phyloP scores from a whole-genome alignment of 257 asterid genomes.

The Salvia miltiorrhiza region DNA sequence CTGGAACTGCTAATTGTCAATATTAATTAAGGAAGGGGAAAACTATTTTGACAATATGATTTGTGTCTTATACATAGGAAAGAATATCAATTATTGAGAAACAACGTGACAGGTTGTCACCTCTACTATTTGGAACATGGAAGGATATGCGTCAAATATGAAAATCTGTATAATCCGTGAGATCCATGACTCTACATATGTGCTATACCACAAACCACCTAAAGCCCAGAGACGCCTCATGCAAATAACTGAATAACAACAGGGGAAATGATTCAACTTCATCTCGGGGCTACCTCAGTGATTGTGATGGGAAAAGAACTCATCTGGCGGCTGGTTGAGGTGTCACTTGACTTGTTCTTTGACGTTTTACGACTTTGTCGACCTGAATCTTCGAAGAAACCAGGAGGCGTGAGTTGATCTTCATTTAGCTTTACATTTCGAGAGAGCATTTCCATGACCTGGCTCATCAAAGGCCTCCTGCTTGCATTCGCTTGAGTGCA shows the following conservation, averaged over 20 bases:
- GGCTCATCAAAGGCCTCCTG: slow-evolving; percentile 92
- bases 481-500: slow-evolving; percentile 79
- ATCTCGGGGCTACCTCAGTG: slow-evolving; percentile 69
- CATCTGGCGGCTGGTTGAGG: slow-evolving; percentile 52
- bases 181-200: background rate
- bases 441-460: slow-evolving; percentile 74
- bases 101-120: background rate
- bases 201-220: background rate
- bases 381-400: slow-evolving; percentile 56
- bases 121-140: background rate
- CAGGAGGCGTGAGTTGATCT: slow-evolving; percentile 75
- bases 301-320: slow-evolving; percentile 50
- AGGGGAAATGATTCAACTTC: slow-evolving; percentile 20
- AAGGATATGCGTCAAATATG: background rate
- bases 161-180: background rate
- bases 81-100: background rate
- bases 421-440: slow-evolving; percentile 69
- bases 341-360: slow-evolving; percentile 47
- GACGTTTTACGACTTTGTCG: slow-evolving; percentile 22
- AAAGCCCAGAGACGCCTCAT: background rate
- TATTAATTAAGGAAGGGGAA: too few relatives aligned
- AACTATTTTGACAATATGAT: too few relatives aligned
- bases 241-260: slow-evolving; percentile 8
- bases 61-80: too few relatives aligned
- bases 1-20: too few relatives aligned